Base-by-base conservation (phyloP, 306 rosid genomes). In the Lotus japonicus region DNA sequence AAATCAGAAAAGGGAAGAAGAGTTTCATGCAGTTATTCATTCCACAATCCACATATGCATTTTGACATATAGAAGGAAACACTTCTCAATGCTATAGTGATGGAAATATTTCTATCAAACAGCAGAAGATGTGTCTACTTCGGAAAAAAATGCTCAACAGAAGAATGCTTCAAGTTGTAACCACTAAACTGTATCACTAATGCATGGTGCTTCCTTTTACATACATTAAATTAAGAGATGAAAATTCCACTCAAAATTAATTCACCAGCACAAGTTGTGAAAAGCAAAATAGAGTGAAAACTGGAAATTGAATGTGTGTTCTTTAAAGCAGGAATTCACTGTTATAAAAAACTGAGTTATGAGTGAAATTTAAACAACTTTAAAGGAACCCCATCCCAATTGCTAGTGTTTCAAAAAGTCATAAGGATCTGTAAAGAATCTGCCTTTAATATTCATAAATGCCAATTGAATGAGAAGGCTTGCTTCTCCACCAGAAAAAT, bases 201-300 rank as follows among this genome's bases (percentile, higher is more conserved):
- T n/a, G n/a, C n/a, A n/a, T n/a, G n/a, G n/a, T n/a, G n/a, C n/a
- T 33, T 42, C 46, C 46, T 2, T 42, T 42, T 42, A 42, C 46
- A 11, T 11, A 42, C 5, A 11, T 10, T 11, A 10, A 42, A 42
- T 10, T 42, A 42, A 42, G n/a, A n/a, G n/a, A n/a, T n/a, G n/a
- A n/a, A n/a, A n/a, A n/a, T n/a, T n/a, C 35, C 42, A 36, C 71
- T 35, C 75, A 58, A 38, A 56, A 52, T 66, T 72, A 64, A 64
- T 56, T 58, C 77, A 56, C 28, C 35, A 6, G 36, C 36, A 31
- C 1, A 9, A 39, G 15, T 26, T 28, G 23, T 46, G 18, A 55
- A 38, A 23, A 64, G 2, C 8, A 28, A 44, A n/a, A n/a, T 0
- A 38, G 15, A 33, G 59, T 2, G 11, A 7, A 13, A 56, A 13